These are phyloP conservation scores for Quercus dentata DNA, from an alignment of 306 rosid genomes.

Conservation along the genomic window DNA sequence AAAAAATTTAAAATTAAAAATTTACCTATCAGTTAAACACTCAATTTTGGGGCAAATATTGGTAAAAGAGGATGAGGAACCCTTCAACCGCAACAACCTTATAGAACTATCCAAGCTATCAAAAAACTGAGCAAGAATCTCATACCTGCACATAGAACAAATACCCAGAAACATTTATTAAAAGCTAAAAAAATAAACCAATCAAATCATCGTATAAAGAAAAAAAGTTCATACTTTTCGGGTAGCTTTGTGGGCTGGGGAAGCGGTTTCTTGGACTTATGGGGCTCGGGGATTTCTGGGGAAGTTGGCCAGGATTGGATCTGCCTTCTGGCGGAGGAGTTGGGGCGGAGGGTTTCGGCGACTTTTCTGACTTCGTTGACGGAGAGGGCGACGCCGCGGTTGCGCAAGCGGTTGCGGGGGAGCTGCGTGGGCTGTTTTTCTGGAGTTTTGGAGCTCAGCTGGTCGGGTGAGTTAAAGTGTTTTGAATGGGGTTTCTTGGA, in stretches of 20 bases:
- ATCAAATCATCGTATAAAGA: background rate
- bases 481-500: slow-evolving; percentile 41
- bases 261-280: slow-evolving; percentile 7
- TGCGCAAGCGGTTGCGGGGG: slow-evolving; percentile 35
- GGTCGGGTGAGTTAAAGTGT: slow-evolving; percentile 4
- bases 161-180: background rate
- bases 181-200: background rate
- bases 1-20: background rate
- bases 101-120: too few relatives aligned
- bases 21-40: slow-evolving; percentile 66
- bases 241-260: slow-evolving; percentile 34
- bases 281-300: background rate
- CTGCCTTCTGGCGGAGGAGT: slow-evolving; percentile 35
- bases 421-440: slow-evolving; percentile 45
- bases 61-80: slow-evolving; percentile 23
- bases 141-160: slow-evolving; percentile 42
- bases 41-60: slow-evolving; percentile 48
- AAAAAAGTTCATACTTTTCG: slow-evolving; percentile 34
- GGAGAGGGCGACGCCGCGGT: slow-evolving; percentile 46
- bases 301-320: slow-evolving; percentile 22
- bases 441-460: slow-evolving; percentile 51
- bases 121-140: slow-evolving; percentile 16
- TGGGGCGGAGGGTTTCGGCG: slow-evolving; percentile 28
- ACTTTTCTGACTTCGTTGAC: slow-evolving; percentile 42
- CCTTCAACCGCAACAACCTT: too few relatives aligned